phyloP scores from a whole-genome alignment of 192 early-diverging fungal species.

The Podila epigama region DNA sequence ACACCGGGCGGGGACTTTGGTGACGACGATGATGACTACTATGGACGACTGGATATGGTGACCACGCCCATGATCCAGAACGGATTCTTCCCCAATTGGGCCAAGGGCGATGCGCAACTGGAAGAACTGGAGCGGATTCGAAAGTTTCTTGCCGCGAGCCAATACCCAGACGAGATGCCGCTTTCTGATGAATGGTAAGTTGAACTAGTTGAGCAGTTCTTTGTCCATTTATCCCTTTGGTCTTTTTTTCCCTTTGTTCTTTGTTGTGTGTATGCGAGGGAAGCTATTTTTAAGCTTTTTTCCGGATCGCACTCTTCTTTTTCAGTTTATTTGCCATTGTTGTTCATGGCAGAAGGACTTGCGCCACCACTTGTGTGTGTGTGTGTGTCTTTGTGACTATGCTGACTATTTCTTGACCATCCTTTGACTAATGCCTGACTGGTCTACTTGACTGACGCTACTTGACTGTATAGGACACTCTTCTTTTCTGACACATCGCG shows the following conservation, averaged over 20 bases:
- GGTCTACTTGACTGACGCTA: too few species aligned
- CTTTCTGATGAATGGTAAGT: constrained; percentile 47
- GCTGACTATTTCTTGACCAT: too few species aligned
- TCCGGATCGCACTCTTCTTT: too few species aligned
- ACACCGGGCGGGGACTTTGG: constrained; percentile 31
- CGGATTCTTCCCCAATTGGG: constrained; percentile 51
- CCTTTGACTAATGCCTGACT: too few species aligned
- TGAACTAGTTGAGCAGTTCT: background rate
- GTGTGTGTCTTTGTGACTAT: too few species aligned
- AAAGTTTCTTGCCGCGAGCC: constrained; percentile 30
- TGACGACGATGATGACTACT: constrained; percentile 47
- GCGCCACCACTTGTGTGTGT: too few species aligned
- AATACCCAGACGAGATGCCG: constrained; percentile 48
- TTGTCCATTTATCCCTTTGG: background rate
- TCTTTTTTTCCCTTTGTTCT: background rate
- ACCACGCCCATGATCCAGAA: constrained; percentile 50
- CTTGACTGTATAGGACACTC: constrained; percentile 14
- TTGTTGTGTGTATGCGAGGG: too few species aligned
- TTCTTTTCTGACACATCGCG: constrained; percentile 58
- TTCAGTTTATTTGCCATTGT: too few species aligned
- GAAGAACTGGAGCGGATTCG: constrained; percentile 43
- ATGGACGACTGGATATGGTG: constrained; percentile 43
- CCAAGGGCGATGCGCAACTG: constrained; percentile 45
- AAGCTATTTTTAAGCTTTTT: too few species aligned
- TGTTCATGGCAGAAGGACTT: too few species aligned